These are phyloP conservation scores for Ceratocystiopsis sp. DNA, from an alignment of 2,329 filamentous ascomycete genomes.

Conservation along the genomic window DNA sequence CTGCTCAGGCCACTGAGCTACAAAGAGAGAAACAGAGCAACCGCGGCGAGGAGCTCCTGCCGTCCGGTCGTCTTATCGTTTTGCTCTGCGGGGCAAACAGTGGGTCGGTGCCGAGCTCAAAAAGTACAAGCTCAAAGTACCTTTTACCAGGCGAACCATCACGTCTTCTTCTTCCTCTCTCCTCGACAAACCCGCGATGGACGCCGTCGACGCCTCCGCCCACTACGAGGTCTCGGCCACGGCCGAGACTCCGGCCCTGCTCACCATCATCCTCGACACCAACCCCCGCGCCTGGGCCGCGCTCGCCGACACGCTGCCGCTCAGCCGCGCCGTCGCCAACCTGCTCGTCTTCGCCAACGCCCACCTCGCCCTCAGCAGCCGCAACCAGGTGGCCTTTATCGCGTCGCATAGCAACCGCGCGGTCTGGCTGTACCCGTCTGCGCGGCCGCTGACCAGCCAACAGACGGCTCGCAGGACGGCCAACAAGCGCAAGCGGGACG, in stretches of 20 bases:
- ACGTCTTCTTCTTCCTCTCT: too few species aligned
- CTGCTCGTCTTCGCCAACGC: slow-evolving; percentile 94
- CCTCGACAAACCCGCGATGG: slow-evolving; percentile 23
- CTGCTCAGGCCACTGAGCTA: too few species aligned
- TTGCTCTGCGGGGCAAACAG: too few species aligned
- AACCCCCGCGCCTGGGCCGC: slow-evolving; percentile 85
- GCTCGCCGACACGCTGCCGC: slow-evolving; percentile 54
- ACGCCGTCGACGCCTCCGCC: slow-evolving; percentile 38
- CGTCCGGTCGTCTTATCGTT: too few species aligned
- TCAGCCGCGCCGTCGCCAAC: slow-evolving; percentile 71
- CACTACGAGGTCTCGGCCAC: slow-evolving; percentile 39
- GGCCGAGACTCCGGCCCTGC: slow-evolving; percentile 56
- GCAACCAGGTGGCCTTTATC: slow-evolving; percentile 82
- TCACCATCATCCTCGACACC: slow-evolving; percentile 85
- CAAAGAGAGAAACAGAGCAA: too few species aligned
- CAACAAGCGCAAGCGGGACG: slow-evolving; percentile 8
- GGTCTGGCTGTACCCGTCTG: slow-evolving; percentile 70
- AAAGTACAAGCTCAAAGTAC: too few species aligned
- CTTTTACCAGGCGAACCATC: too few species aligned
- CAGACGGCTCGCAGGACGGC: neutral
- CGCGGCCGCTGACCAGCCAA: neutral
- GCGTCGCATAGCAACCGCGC: slow-evolving; percentile 78
- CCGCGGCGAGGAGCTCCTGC: too few species aligned
- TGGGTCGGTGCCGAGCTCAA: too few species aligned
- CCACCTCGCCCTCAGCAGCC: slow-evolving; percentile 83